A percentile compares a stretch with the other conserved stretches of the same genome.
Conservation (phyloP, 306 rosid species). For the Lagenaria siceraria region DNA sequence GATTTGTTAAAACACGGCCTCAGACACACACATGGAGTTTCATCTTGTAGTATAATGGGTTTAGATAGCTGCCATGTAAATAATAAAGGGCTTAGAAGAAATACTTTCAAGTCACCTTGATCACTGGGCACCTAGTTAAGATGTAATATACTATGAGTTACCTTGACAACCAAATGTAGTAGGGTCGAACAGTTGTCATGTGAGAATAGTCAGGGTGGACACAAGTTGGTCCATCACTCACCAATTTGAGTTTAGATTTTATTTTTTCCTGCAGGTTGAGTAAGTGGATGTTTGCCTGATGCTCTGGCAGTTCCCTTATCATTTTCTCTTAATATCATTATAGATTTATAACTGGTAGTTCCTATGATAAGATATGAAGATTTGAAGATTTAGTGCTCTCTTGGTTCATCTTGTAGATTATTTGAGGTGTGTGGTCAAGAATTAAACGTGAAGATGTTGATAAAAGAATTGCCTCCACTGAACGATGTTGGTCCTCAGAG, state of each 20-base stretch:
- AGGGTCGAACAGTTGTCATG: too few species aligned
- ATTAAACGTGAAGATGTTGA: constrained; percentile 45
- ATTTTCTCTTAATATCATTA: neutral
- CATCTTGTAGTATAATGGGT: neutral
- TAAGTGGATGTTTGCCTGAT: neutral
- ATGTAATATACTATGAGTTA: too few species aligned
- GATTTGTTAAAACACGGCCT: neutral
- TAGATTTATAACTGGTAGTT: neutral
- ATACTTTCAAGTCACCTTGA: too few species aligned
- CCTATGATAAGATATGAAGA: neutral
- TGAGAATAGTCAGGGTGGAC: too few species aligned
- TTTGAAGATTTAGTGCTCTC: neutral
- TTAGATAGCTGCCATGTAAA: too few species aligned
- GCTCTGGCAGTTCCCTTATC: neutral
- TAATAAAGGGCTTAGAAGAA: too few species aligned
- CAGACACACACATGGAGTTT: neutral
- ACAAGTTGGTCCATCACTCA: too few species aligned
- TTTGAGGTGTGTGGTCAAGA: constrained; percentile 54
- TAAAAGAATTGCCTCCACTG: constrained; percentile 43
- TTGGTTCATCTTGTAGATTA: constrained; percentile 28
- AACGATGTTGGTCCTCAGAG: constrained; percentile 51
- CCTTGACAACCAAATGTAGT: too few species aligned
- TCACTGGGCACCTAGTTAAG: too few species aligned
- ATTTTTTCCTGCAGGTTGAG: neutral
- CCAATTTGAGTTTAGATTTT: neutral